Evolutionary conservation across 2,329 filamentous ascomycete genomes (phyloP).

Genomic region (Sarocladium brachiariae): DNA sequence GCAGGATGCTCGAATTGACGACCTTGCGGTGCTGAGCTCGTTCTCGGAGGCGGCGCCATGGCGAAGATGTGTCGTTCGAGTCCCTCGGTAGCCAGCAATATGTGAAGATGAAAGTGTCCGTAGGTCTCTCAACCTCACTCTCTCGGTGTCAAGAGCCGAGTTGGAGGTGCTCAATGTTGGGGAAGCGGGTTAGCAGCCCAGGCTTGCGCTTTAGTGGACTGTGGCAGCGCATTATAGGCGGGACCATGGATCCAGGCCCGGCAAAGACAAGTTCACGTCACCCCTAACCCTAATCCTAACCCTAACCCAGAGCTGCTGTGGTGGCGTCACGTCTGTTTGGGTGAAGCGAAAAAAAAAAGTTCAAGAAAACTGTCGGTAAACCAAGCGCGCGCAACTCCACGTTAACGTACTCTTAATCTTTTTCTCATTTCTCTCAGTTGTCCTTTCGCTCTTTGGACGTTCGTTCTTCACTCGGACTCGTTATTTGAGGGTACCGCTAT

Average conservation of each 20-base stretch:
- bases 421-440: not conserved
- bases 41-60: conserved; percentile 31
- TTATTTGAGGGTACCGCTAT: too few species aligned
- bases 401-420: not conserved
- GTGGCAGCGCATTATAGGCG: too few species aligned
- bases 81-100: not conserved
- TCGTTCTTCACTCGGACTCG: too few species aligned
- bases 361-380: not conserved
- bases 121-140: too few species aligned
- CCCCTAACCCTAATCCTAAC: not conserved
- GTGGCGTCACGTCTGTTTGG: conserved; percentile 5
- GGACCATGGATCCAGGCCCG: conserved; percentile 7
- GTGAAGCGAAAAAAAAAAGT: conserved; percentile 4
- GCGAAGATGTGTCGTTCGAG: conserved; percentile 12
- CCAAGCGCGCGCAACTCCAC: not conserved
- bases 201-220: too few species aligned
- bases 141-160: too few species aligned
- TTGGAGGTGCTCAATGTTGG: not conserved
- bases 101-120: not conserved
- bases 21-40: conserved; percentile 15
- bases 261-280: too few species aligned
- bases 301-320: too few species aligned
- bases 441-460: not conserved
- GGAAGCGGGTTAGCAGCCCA: not conserved
- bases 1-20: conserved; percentile 40